Evolutionary conservation across 1,284 basidiomycete genomes (phyloP), one percentile per base, ranked within the genome.

Genomic region (Trichosporon inkin): DNA sequence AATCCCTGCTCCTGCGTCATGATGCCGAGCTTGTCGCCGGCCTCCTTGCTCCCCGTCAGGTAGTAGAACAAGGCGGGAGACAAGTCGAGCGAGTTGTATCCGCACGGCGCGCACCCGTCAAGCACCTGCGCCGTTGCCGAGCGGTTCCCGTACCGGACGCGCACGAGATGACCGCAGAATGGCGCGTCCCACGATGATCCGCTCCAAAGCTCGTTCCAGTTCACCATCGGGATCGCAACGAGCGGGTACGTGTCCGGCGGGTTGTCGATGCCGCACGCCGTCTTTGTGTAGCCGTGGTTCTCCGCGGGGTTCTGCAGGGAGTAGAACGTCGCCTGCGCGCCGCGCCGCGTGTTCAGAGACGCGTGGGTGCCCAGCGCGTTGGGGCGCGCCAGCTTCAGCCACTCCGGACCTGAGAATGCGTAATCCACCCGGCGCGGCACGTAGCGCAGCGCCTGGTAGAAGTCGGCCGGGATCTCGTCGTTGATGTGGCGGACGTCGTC

Each of bases 261-360:
- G 16, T 49, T 49, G 44, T 32, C 24, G 44, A 49, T n/a, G 22
- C 44, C 44, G 44, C 44, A 49, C 24, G 44, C 44, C 24, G 44
- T 49, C 44, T 49, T 28, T 14, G 16, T 20, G 19, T 40, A 17
- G 28, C 55, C 55, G 52, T 57, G 51, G 60, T 61, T 61, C 60
- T 61, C 51, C 6, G 37, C 47, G 19, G 58, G 58, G 47, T 60
- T 52, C 11, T 13, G 22, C 17, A 60, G 54, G 1, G 28, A 35
- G 58, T 55, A 60, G 47, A 24, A 40, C 16, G 58, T 60, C 16
- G 41, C 35, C 37, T 41, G 34, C 16, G 22, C 44, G 16, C 44
- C 44, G 14, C 24, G 24, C 8, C 44, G 44, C 14, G 22, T 49
- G 44, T 49, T 49, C 24, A 49, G 44, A 3, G 44, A 49, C 16